Evolutionary conservation across 495 filamentous ascomycete genomes (phyloP).

Genomic region (Neurospora terricola): DNA sequence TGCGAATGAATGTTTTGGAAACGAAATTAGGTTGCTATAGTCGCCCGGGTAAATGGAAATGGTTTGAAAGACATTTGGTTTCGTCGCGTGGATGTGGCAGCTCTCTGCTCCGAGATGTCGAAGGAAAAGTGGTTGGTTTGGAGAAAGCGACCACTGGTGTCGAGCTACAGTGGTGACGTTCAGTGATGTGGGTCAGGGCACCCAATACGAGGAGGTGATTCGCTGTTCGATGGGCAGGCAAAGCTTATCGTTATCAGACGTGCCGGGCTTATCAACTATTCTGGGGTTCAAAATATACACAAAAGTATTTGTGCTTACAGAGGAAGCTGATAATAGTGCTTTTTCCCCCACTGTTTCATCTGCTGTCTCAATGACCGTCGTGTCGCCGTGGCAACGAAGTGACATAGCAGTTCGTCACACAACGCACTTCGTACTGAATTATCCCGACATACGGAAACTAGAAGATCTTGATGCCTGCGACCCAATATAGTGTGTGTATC

Average conservation of each 20-base stretch:
- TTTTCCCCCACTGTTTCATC: not conserved
- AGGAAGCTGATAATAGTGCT: not conserved
- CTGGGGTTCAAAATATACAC: not conserved
- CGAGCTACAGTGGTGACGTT: not conserved
- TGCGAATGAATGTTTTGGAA: not conserved
- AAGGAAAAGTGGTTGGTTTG: not conserved
- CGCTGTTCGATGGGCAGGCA: not conserved
- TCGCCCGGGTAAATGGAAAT: not conserved
- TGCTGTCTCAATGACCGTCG: not conserved
- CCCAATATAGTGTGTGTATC: not conserved
- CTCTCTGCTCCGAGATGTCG: not conserved
- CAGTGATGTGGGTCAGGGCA: not conserved
- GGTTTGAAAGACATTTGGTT: not conserved
- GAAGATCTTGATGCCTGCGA: not conserved
- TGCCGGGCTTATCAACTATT: not conserved
- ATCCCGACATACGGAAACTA: not conserved
- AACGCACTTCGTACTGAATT: not conserved
- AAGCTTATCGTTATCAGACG: not conserved
- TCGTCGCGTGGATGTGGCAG: not conserved
- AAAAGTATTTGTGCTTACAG: not conserved
- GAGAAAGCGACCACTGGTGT: not conserved
- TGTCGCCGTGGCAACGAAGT: not conserved
- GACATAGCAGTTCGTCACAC: not conserved
- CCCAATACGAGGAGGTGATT: not conserved
- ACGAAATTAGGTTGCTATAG: not conserved